A percentile compares a stretch with the other conserved stretches of the same genome.
Conservation (phyloP, 2,329 filamentous ascomycete species). For the Colletotrichum cereale region DNA sequence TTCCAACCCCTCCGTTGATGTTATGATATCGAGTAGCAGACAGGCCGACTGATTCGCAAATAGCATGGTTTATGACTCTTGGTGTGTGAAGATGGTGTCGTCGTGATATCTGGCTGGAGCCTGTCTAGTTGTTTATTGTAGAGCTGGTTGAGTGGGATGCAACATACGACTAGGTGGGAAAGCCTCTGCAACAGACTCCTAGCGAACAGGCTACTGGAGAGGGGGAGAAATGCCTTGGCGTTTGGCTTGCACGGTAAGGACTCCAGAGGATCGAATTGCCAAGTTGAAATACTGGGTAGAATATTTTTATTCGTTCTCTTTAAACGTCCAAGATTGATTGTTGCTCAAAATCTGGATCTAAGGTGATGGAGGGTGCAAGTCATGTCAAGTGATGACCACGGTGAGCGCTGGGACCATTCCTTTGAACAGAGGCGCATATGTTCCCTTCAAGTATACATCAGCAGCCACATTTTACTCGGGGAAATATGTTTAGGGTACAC, state of each 20-base stretch:
- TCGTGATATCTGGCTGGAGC: conserved; percentile 17
- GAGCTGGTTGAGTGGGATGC: neutral
- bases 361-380: too few species aligned
- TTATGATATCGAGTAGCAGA: too few species aligned
- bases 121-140: conserved; percentile 63
- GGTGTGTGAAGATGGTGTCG: neutral
- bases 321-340: rapidly evolving
- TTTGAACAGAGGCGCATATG: neutral
- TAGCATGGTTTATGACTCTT: neutral
- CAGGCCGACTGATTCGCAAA: neutral
- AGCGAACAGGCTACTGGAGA: neutral
- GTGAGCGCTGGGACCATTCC: too few species aligned
- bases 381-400: neutral
- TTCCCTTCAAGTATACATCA: neutral
- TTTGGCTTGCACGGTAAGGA: neutral
- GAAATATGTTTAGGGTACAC: neutral
- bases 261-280: neutral
- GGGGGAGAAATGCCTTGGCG: neutral
- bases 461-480: neutral
- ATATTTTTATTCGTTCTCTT: neutral
- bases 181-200: neutral
- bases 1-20: neutral
- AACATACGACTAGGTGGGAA: neutral
- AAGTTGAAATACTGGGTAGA: neutral
- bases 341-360: too few species aligned